Evolutionary conservation across 2,329 filamentous ascomycete species (phyloP), one percentile per base, ranked within the genome.

Genomic region (Pseudocercospora musae): DNA sequence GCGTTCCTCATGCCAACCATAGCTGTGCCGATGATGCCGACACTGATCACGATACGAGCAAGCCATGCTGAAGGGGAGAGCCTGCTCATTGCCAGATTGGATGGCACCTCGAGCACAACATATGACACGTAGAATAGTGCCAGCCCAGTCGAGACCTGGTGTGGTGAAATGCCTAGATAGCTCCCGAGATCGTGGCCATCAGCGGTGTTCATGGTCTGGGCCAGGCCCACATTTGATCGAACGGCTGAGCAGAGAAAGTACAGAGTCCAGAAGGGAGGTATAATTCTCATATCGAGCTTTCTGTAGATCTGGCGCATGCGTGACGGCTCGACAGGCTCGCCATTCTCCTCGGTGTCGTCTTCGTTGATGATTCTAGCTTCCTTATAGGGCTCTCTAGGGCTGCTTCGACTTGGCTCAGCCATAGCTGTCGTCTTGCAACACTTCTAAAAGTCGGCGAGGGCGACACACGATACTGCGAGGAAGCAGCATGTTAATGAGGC

Each of bases 191-290:
- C 89, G 73, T 96, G 91, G 33, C 84, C 83, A 46, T 84, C 78
- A 18, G 83, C 78, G 29, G 74, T 78, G 78, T 96, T 96, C 92
- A 96, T 96, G 1, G 92, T 96, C 78, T 96, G 91, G n/a, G 92
- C 90, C 69, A 96, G 87, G 65, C 92, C 92, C 68, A 96, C 91
- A 77, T 96, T 96, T 71, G 91, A 95, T 57, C 92, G 88, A 71
- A 96, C 95, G 64, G 91, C 92, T 0, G 92, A 95, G 81, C 91
- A 95, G 67, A 96, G 84, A 74, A 96, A 96, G 79, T 96, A 96
- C 15, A 96, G 83, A 15, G 89, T 76, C 92, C 92, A 96, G 77
- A 96, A 94, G 29, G 92, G 91, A 84, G 72, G 73, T 18, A 74
- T 72, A 27, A 74, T 74, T 13, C 72, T 60, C 4, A 67, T 48